Conservation (phyloP, 257 asterid genomes). For the Cordia subcordata region DNA sequence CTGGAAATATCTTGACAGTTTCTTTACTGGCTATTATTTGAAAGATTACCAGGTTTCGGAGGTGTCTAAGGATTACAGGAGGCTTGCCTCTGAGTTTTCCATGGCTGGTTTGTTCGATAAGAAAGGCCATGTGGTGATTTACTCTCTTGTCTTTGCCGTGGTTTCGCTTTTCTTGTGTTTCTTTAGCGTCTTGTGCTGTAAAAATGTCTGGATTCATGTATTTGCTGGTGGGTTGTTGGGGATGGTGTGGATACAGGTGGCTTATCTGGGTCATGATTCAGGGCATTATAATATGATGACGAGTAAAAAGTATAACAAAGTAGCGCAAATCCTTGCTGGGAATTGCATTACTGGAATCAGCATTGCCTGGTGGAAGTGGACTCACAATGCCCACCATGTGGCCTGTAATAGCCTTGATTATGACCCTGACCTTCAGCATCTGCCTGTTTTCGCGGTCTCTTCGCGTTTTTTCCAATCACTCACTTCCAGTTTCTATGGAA, state of each 20-base stretch:
- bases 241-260: conserved; percentile 37
- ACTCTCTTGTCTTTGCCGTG: conserved; percentile 12
- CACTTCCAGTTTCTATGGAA: conserved; percentile 52
- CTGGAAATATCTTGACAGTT: conserved; percentile 35
- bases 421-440: conserved; percentile 90
- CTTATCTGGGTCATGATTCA: conserved; percentile 87
- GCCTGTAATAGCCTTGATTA: conserved; percentile 84
- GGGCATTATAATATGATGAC: conserved; percentile 82
- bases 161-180: conserved; percentile 17
- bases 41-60: conserved; percentile 38
- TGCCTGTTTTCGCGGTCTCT: conserved; percentile 82
- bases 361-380: conserved; percentile 99
- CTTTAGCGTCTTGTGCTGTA: conserved; percentile 29
- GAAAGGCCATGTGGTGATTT: conserved; percentile 41
- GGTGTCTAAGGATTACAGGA: conserved; percentile 39
- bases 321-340: conserved; percentile 63
- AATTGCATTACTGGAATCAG: conserved; percentile 90
- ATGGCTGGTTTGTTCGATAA: conserved; percentile 39
- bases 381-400: conserved; percentile 81
- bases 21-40: conserved; percentile 35
- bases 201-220: conserved; percentile 26
- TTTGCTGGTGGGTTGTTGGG: conserved; percentile 35
- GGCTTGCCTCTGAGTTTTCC: conserved; percentile 21
- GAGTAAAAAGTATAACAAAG: conserved; percentile 36
- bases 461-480: conserved; percentile 38